phyloP scores from a whole-genome alignment of 169 alveolate genomes.

The Sarcocystis neurona region DNA sequence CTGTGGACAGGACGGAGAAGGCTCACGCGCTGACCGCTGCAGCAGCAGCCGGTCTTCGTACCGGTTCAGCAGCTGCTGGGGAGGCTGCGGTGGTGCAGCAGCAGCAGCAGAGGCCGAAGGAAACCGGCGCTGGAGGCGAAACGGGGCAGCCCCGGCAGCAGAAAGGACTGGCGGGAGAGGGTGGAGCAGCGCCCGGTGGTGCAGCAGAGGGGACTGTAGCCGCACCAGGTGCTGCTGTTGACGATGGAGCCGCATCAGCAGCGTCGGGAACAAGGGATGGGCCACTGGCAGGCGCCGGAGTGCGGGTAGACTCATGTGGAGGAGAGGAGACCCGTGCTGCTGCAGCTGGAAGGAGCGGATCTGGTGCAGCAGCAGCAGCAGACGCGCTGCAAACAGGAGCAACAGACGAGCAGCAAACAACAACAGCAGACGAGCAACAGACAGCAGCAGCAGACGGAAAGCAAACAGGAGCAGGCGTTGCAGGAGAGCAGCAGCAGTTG shows the following conservation, averaged over 20 bases:
- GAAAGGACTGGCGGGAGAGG: neutral
- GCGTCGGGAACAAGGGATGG: neutral
- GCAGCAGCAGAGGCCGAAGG: neutral
- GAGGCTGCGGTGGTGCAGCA: too few relatives aligned
- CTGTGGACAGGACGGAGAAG: too few relatives aligned
- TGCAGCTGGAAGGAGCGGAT: neutral
- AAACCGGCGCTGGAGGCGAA: neutral
- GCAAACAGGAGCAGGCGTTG: neutral
- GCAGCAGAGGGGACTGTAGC: slow-evolving; percentile 39
- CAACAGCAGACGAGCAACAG: neutral
- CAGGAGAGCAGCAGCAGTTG: neutral
- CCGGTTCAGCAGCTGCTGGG: too few relatives aligned
- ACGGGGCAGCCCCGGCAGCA: neutral
- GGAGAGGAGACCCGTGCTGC: neutral
- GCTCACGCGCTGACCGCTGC: too few relatives aligned
- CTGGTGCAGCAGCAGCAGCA: slow-evolving; percentile 14
- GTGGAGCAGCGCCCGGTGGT: neutral
- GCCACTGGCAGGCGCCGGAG: neutral
- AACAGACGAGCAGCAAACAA: neutral
- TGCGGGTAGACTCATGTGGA: slow-evolving; percentile 1
- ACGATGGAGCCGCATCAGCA: neutral
- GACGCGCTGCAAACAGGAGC: neutral
- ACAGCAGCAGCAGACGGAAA: neutral
- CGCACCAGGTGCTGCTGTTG: slow-evolving; percentile 2
- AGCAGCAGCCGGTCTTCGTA: too few relatives aligned